Base-by-base conservation (phyloP, 768 basidiomycete species). In the Trametes villosa region DNA sequence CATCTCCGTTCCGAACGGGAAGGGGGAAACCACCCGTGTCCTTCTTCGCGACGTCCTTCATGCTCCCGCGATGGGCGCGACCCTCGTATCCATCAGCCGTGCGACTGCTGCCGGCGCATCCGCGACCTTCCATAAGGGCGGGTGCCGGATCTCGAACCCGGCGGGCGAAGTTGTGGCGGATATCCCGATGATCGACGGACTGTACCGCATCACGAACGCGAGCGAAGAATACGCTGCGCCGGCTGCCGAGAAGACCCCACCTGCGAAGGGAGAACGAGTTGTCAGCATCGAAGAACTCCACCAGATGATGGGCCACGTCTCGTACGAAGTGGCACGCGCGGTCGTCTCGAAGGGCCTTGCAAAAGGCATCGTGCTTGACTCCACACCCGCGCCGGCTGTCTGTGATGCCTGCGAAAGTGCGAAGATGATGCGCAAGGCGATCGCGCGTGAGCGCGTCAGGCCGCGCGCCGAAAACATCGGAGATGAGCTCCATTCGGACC, bases 331-430 rank as follows among this genome's bases (percentile, higher is more conserved):
- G 1, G 73, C 72, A 8, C 53, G 60, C 0, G 20, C 59, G 11
- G 67, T 77, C 59, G 54, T 77, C 2, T 11, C 38, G 8, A 68
- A 75, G 7, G 74, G 71, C 11, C 61, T 70, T 29, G 65, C 78
- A 13, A 71, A 66, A 17, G 76, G 77, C 0, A 44, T 79, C 1
- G 45, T 56, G 7, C 61, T 78, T 26, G 29, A 57, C 9, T 5
- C 40, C 9, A 15, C 53, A 12, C 31, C 44, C 20, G 71, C 20
- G 7, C 59, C 44, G 26, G 22, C n/a, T 59, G 69, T 78, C 0
- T 84, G 83, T 48, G 62, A 76, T 1, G 75, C 76, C 0, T 84
- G 83, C 51, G 62, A 75, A 0, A 75, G 75, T 54, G 80, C 73
- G 1, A 84, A 82, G 61, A 69, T 71, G 0, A 79, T 67, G 0